Base-by-base conservation (phyloP, 2,329 filamentous ascomycete genomes). In the Paecilomyces dactylethromorphus region DNA sequence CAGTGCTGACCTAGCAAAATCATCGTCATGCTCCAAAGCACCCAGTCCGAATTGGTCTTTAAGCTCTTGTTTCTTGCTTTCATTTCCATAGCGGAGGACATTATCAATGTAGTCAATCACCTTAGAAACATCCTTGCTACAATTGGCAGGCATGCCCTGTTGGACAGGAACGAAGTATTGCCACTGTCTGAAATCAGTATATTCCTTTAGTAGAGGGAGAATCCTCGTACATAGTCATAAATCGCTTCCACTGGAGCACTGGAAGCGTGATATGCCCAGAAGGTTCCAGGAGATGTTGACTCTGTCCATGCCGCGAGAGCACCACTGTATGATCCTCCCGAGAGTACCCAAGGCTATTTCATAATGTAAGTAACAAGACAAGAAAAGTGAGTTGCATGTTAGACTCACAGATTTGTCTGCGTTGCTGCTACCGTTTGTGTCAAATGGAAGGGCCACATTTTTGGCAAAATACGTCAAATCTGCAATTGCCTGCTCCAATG, bases 221-320 rank as follows among this genome's bases (percentile, higher is more conserved):
- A 24, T 1, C 50, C 21, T 54, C 13, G 52, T 51, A 76, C 74
- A 65, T 81, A 85, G 68, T 86, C 76, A 24, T 78, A 76, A 33
- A 85, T 78, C 0, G 80, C 79, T 63, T 86, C 71, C 0, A 86
- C 82, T 0, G 82, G 81, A 0, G 79, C 84, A 66, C 79, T 82
- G 31, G 80, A 82, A 2, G 82, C 74, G 68, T 84, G 82, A 62
- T 85, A 85, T 1, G 82, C 83, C 83, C 83, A 86, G 69, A 84
- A 83, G 0, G 82, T 84, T 6, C 81, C 83, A 0, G 82, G 82
- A 1, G 77, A 71, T 2, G 79, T 71, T 12, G 78, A 79, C 35
- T 80, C 80, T 2, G 78, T 82, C 82, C 83, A 85, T 0, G 82
- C 83, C 1, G 82, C 69, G 15, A 86, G 71, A 4, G 82, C 81